Evolutionary conservation across 352 stramenopile genomes (phyloP), one percentile per base, ranked within the genome.

Genomic region (Phytophthora pistaciae): DNA sequence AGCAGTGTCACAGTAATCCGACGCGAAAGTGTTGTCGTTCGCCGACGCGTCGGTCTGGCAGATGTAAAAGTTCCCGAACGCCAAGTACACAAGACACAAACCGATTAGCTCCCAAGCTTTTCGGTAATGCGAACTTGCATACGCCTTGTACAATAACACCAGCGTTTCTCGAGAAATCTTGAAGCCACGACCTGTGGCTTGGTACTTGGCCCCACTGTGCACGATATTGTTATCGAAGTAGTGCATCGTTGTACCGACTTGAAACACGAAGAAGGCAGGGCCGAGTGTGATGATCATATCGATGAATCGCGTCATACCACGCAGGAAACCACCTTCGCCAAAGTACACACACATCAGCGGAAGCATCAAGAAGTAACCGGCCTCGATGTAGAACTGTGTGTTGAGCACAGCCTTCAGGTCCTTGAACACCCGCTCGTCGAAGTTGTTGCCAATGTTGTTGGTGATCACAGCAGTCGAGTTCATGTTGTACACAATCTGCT

Each of bases 351-450:
- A 79, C 67, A 94, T 92, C 20, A 94, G 68, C 66, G 87, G 87
- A 56, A 94, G 76, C 80, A 86, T 90, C 25, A 94, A 64, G 64
- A 94, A 92, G 8, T 55, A 75, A 74, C 87, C 87, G 20, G 85
- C 85, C 80, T 94, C 84, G 56, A 94, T 92, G 73, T 93, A 93
- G 64, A 91, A 94, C 71, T 94, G 87, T 6, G 87, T 94, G 64
- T 94, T 94, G 23, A 94, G 50, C 20, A 92, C 79, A 44, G 84
- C 56, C 60, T 92, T 85, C 5, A 92, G 54, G 56, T 94, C 85
- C 36, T 70, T 81, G 48, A 88, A 87, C 18, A 85, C 87, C n/a
- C 83, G 85, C 20, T 72, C 70, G 44, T 87, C 82, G 56, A 94
- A 92, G 48, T 80, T 84, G 56, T 88, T 76, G 13, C 46, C 77